Evolutionary conservation across 2,329 filamentous ascomycete genomes (phyloP), one percentile per base, ranked within the genome.

Genomic region (Cordyceps cicadae): DNA sequence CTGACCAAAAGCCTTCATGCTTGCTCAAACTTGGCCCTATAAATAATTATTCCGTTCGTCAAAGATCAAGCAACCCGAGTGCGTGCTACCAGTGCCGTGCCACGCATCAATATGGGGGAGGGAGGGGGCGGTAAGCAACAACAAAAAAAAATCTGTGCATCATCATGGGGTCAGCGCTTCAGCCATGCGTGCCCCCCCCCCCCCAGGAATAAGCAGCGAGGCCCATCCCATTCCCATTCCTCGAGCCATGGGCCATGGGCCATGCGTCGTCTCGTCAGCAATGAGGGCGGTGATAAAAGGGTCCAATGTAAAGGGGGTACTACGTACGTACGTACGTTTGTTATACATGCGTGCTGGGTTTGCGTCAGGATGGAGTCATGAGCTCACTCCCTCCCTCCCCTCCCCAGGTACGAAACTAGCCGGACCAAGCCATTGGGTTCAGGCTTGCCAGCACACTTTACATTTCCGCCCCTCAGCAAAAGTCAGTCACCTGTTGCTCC

Each of bases 1-100:
- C 63, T 64, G 63, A 64, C 62, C 62, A 45, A 46, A 46, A 39
- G 61, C 63, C 37, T 55, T 17, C 24, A 32, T 45, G 39, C 52
- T 54, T 29, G 50, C 32, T 52, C 50, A 15, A 26, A n/a, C 39
- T 43, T 43, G 14, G 12, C 39, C 9, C 43, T 46, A 46, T 46
- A 43, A 43, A 43, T 43, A 43, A 14, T 29, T 49, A 24, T 12
- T 49, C 19, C 14, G 46, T 26, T 17, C 9, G 11, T 19, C 6
- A 46, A 21, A 46, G 43, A 21, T 19, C 5, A 21, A 26, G 46
- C 19, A 26, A 21, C 15, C 26, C 32, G 21, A 17, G 26, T 34
- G 48, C 34, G 48, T 51, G 48, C 26, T 11, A 51, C 48, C 29
- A 8, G 26, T 17, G 29, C 19, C 14, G 54, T 57, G 34, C 45